These are phyloP conservation scores for Trichosanthes truncata DNA, from an alignment of 306 rosid species.

Conservation along the genomic window DNA sequence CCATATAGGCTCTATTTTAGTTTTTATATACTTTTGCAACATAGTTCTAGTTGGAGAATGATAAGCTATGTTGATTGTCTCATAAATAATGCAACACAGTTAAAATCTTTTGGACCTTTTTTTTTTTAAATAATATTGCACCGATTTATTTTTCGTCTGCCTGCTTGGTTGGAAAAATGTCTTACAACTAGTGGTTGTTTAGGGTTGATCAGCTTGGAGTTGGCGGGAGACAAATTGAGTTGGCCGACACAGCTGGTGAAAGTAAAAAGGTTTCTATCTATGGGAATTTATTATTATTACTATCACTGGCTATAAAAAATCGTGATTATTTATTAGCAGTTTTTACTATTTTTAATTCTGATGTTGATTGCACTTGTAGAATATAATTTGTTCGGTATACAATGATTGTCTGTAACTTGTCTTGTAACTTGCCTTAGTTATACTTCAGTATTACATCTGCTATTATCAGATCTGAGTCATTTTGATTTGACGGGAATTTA, in stretches of 20 bases:
- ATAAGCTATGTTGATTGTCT: not conserved
- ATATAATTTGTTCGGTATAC: not conserved
- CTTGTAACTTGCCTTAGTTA: not conserved
- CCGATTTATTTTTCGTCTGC: not conserved
- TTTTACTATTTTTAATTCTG: not conserved
- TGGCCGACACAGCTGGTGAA: conserved; percentile 22
- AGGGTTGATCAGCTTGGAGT: conserved; percentile 49
- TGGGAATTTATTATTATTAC: conserved; percentile 10
- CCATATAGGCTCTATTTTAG: not conserved
- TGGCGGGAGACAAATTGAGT: conserved; percentile 18
- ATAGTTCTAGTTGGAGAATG: not conserved
- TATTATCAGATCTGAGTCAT: not conserved
- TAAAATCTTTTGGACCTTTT: not conserved
- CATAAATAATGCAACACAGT: not conserved
- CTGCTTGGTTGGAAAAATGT: not conserved
- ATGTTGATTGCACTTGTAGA: not conserved
- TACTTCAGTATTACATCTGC: not conserved
- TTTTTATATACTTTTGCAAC: not conserved
- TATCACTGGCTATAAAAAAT: not conserved
- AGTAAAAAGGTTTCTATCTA: conserved; percentile 45
- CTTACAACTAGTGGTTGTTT: conserved; percentile 11
- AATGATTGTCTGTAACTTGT: not conserved
- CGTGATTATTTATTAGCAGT: conserved; percentile 5
- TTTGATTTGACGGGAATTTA: not conserved
- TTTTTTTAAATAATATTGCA: not conserved